phyloP scores from a whole-genome alignment of 805 yeast species.

The Starmerella etchellsii region DNA sequence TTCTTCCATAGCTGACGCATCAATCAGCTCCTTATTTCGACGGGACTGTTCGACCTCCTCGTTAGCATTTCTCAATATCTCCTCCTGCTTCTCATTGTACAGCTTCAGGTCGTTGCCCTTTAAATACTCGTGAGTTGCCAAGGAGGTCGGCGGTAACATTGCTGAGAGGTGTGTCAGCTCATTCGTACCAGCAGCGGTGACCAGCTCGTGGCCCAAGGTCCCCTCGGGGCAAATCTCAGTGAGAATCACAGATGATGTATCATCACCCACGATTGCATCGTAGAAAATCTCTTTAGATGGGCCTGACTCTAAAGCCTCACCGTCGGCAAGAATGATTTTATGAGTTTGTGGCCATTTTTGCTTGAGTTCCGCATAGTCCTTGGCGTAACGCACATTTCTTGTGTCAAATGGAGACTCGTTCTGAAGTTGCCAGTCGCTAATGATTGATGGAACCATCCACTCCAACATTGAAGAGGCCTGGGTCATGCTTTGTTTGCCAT shows the following conservation, averaged over 20 bases:
- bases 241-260: slow-evolving; percentile 55
- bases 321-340: slow-evolving; percentile 69
- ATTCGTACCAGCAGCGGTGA: slow-evolving; percentile 23
- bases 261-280: slow-evolving; percentile 43
- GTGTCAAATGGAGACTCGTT: slow-evolving; percentile 71
- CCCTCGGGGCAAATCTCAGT: slow-evolving; percentile 49
- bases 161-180: slow-evolving; percentile 8
- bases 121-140: slow-evolving; percentile 22
- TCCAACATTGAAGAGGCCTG: slow-evolving; percentile 85
- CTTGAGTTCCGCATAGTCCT: slow-evolving; percentile 25
- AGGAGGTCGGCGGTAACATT: slow-evolving; percentile 7
- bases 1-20: slow-evolving; percentile 26
- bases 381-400: slow-evolving; percentile 46
- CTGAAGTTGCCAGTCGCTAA: slow-evolving; percentile 68
- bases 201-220: slow-evolving; percentile 40
- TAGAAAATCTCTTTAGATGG: slow-evolving; percentile 32
- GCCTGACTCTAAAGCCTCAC: slow-evolving; percentile 53
- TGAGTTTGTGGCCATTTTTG: slow-evolving; percentile 30
- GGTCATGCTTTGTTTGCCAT: slow-evolving; percentile 63
- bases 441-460: slow-evolving; percentile 88
- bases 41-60: slow-evolving; percentile 26
- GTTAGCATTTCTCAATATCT: slow-evolving; percentile 18
- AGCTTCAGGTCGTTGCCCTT: slow-evolving; percentile 27
- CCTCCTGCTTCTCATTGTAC: slow-evolving; percentile 21
- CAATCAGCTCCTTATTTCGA: slow-evolving; percentile 31